Evolutionary conservation across 2,329 filamentous ascomycete species (phyloP), one percentile per base, ranked within the genome.

Genomic region (Chrysosporium keratinophilum): DNA sequence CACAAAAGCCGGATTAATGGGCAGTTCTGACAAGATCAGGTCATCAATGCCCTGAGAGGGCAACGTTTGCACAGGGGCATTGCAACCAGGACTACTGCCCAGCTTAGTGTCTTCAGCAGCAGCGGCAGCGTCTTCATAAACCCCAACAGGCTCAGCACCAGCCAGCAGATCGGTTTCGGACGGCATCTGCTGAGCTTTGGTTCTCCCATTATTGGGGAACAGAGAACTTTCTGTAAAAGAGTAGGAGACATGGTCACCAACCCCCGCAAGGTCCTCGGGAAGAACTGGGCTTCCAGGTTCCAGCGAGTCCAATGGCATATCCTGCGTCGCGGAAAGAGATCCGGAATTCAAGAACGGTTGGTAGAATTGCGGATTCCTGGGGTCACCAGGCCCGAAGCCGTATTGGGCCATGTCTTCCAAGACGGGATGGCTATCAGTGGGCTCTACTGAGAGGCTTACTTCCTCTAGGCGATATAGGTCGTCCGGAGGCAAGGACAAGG

Each of bases 221-320:
- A 28, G 39, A 20, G n/a, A 9, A 28, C n/a, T n/a, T n/a, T 50
- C 28, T 23, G 45, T 11, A 17, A 39, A 44, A 28, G 23, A 33
- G 45, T 50, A 62, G 11, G 57, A 56, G 10, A 60, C 56, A 53
- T 65, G 60, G 9, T 57, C 54, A 11, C 59, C 60, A 47, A 63
- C 55, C n/a, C 61, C 63, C 19, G 55, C 58, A 44, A 65, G 59
- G 15, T 62, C 60, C 20, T 56, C 59, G n/a, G 62, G 52, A 43
- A 61, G n/a, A 49, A 9, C 6, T 9, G 42, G 43, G 39, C 14
- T 35, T 23, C 19, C 51, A 34, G 37, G 23, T 12, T 19, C 42
- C n/a, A 42, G 42, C 9, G 39, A n/a, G 4, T 39, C 50, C 31
- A 52, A n/a, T 14, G 35, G 20, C 14, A 31, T 15, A 9, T 48